Evolutionary conservation across 139 green algal genomes (phyloP), one percentile per base, ranked within the genome.

Genomic region (Deuterostichococcus epilithicus): DNA sequence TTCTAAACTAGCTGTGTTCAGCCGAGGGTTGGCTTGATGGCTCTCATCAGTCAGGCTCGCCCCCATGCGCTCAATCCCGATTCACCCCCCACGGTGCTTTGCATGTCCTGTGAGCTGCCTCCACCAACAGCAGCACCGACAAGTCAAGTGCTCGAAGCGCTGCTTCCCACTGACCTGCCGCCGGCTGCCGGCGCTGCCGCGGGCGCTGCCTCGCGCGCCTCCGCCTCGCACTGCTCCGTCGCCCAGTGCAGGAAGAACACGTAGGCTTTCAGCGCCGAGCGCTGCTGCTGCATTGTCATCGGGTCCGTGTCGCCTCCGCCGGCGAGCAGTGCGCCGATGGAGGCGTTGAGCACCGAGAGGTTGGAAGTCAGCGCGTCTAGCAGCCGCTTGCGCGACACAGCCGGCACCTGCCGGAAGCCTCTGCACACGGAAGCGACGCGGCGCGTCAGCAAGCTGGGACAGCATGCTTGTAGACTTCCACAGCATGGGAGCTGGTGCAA

Each of bases 221-320:
- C 84, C 23, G 82, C 39, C 68, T 6, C 82, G 28, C 83, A 82
- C 30, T 82, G 70, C 4, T 71, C 37, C 26, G 38, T 60, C 42
- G 93, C 76, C 77, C 83, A 89, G 45, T 86, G 63, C 63, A 95
- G 78, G 75, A 96, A 88, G 74, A 88, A 93, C 6, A 82, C 36
- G 75, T 95, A 94, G 42, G 82, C 85, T 45, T 92, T 91, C 68
- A 93, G 83, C 28, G 88, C 90, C 25, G 72, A 85, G 39, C 84
- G 76, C 77, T 92, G 83, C 3, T 47, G 45, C 32, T 79, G 77
- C 33, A 66, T 42, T 1, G 72, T 78, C 6, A 36, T 32, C 20
- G 68, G 44, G 28, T 77, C 65, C 4, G 42, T 58, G 10, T 84
- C 79, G 5, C 59, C 52, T 23, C 71, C 73, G 37, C 63, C 68